Evolutionary conservation across 2,329 filamentous ascomycete genomes (phyloP), one percentile per base, ranked within the genome.

Genomic region (Exophiala alcalophila): DNA sequence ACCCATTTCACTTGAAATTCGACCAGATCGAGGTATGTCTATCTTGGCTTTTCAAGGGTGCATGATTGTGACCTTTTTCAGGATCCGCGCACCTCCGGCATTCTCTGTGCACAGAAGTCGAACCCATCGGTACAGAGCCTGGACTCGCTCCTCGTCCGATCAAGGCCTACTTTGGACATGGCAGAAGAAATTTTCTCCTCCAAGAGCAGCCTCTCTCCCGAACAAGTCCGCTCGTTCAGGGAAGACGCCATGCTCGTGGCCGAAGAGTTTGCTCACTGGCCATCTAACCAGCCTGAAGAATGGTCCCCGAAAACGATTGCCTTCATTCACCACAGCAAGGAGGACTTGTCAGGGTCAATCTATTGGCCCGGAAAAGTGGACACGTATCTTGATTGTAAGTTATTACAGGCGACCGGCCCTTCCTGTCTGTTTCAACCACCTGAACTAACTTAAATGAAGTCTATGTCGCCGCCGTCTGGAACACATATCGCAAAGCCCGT

Each of bases 401-500:
- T 14, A 4, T 14, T 4, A 31, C 11, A 31, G n/a, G 10, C 11
- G 18, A n/a, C n/a, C n/a, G 15, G 40, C 6, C 12, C 12, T 30
- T 14, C 15, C 27, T 11, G 20, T 27, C 5, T 16, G 35, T 29
- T 19, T 19, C 25, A 21, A 19, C 35, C 5, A 15, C 23, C 14
- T 16, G 19, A 21, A 23, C 40, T 30, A 12, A 34, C 24, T 23
- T 11, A 20, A n/a, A n/a, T 16, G n/a, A 12, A 44, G 40, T 43
- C 15, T 50, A 47, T 29, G 39, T 52, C 4, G 42, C 46, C 19
- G 41, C 47, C 4, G 41, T 47, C 11, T 52, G 49, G 49, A 47
- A 52, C 31, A 47, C 47, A 9, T 52, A 47, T 29, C 43, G 42
- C 19, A 47, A 49, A 33, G 31, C 34, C n/a, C 49, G 33, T 14